A percentile compares a stretch with the other conserved stretches of the same genome.
These are phyloP conservation scores for Sinapis alba DNA, from an alignment of 441 rosid species.

Conservation along the genomic window DNA sequence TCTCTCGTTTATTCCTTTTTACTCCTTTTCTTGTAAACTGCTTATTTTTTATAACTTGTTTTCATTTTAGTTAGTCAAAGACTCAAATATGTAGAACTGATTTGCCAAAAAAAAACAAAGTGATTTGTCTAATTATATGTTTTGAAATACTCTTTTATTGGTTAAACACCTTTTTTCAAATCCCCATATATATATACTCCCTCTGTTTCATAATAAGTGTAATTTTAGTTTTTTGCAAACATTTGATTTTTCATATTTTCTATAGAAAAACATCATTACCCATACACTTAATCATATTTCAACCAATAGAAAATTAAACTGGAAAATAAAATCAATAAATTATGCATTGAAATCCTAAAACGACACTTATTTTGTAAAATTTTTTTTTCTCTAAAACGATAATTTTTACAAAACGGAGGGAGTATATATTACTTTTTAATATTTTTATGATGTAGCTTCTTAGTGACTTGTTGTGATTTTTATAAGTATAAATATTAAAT, in stretches of 20 bases:
- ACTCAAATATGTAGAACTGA: not conserved
- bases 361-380: no score
- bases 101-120: not conserved
- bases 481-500: not conserved
- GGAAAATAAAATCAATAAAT: no score
- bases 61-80: slow-evolving; percentile 10
- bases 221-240: no score
- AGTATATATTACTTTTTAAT: not conserved
- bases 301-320: no score
- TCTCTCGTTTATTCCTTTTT: slow-evolving; percentile 1
- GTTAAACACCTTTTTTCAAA: not conserved
- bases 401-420: no score
- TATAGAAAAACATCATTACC: no score
- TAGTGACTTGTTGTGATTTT: not conserved
- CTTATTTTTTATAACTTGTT: not conserved
- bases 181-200: not conserved
- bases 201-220: no score
- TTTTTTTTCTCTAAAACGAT: no score
- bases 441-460: not conserved
- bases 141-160: not conserved
- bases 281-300: no score
- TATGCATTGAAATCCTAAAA: no score
- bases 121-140: slow-evolving; percentile 13
- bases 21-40: no score
- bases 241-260: no score